Evolutionary conservation across 1,284 basidiomycete species (phyloP), one percentile per base, ranked within the genome.

Genomic region (Violaceomyces palustris): DNA sequence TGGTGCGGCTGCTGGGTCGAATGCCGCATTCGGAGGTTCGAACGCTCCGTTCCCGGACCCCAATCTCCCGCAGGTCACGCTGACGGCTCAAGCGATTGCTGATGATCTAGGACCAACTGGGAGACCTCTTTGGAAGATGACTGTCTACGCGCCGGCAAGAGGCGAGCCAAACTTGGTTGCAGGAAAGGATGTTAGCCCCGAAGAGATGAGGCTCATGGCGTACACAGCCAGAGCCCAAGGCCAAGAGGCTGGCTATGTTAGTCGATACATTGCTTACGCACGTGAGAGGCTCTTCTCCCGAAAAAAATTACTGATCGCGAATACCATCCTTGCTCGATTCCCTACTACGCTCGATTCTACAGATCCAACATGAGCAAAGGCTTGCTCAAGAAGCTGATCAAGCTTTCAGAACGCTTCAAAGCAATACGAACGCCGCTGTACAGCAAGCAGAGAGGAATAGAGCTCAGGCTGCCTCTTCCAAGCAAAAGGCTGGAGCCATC

Each of bases 131-230:
- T 96, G 87, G 85, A 83, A 84, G n/a, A 75, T 92, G 0, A 84
- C 87, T 0, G 84, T 81, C 0, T 94, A 86, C 69, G 89, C 80
- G 0, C 82, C 86, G 18, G 82, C 83, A 0, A 90, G 91, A 67
- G 71, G 80, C 42, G 87, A 90, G 61, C 83, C 83, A 0, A 82
- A 79, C 35, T 62, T 93, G 6, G 74, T 94, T 14, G 55, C 74
- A 4, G 83, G 81, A 1, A 75, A 85, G 24, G 90, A 94, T 63
- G 77, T 85, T 51, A 86, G 83, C 0, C 81, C 79, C 0, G 91
- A 94, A 64, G 91, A 96, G 74, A 74, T 94, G 76, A 83, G 45
- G 6, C 37, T 60, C 8, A 50, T 52, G 51, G 57, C 57, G 17
- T 60, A 60, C 30, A 53, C 54, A 30, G 57, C 57, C n/a, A 30